These are phyloP conservation scores for Sporisorium reilianum DNA, from an alignment of 1,284 basidiomycete genomes.

Conservation along the genomic window DNA sequence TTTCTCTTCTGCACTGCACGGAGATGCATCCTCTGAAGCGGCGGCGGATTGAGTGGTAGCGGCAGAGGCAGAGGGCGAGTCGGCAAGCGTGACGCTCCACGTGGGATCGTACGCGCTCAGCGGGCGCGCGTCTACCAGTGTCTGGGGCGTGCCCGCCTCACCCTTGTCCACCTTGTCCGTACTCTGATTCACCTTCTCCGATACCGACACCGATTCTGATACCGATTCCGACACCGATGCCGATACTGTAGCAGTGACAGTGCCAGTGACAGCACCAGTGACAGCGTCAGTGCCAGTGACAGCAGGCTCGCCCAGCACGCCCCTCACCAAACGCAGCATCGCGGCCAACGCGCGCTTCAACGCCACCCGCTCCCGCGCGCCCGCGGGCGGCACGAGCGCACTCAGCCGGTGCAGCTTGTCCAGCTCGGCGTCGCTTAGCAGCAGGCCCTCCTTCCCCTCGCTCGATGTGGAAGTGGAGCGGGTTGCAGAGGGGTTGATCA, in stretches of 20 bases:
- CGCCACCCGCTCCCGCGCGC: slow-evolving; percentile 1
- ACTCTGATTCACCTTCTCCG: too few relatives aligned
- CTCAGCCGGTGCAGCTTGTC: slow-evolving; percentile 43
- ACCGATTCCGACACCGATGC: too few relatives aligned
- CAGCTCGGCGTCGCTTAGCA: slow-evolving; percentile 26
- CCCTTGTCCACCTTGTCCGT: neutral
- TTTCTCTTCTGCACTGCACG: neutral
- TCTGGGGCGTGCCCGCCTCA: neutral
- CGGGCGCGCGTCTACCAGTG: slow-evolving; percentile 23
- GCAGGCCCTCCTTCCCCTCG: neutral
- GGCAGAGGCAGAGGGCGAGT: neutral
- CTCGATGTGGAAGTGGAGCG: neutral
- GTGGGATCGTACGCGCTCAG: slow-evolving; percentile 3
- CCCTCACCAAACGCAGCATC: slow-evolving; percentile 37
- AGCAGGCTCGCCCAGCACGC: slow-evolving; percentile 4
- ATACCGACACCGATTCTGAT: too few relatives aligned
- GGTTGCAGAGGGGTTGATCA: slow-evolving; percentile 3
- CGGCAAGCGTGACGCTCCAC: slow-evolving; percentile 11
- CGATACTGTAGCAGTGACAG: too few relatives aligned
- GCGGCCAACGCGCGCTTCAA: slow-evolving; percentile 19
- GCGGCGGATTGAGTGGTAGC: too few relatives aligned
- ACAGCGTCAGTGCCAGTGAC: too few relatives aligned
- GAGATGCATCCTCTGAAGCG: too few relatives aligned
- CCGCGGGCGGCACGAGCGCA: slow-evolving; percentile 32
- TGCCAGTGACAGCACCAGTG: neutral